phyloP scores from a whole-genome alignment of 306 rosid species.

The Quercus agrifolia region DNA sequence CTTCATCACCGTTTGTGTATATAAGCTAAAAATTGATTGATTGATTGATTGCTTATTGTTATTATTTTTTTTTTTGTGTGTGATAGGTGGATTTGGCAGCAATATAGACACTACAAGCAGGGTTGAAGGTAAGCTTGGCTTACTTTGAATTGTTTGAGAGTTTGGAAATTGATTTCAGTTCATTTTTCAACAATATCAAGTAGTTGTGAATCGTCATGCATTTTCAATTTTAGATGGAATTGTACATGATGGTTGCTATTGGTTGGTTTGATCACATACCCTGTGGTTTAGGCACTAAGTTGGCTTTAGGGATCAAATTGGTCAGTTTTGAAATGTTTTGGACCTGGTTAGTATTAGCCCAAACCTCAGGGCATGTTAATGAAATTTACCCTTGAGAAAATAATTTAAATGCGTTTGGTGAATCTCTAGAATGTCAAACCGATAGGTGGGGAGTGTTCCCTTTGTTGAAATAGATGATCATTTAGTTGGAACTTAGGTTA shows the following conservation, averaged over 20 bases:
- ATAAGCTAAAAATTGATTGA: too few species aligned
- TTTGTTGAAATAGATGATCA: not conserved
- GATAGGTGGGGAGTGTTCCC: not conserved
- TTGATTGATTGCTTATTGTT: too few species aligned
- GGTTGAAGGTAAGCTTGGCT: conserved; percentile 50
- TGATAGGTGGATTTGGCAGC: conserved; percentile 50
- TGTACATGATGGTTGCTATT: not conserved
- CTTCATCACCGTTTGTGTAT: too few species aligned
- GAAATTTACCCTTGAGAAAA: too few species aligned
- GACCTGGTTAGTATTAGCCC: too few species aligned
- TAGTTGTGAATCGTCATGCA: not conserved
- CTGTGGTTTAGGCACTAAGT: too few species aligned
- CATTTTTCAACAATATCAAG: not conserved
- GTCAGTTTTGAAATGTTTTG: too few species aligned
- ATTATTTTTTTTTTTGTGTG: conserved; percentile 4
- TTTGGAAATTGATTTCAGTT: not conserved
- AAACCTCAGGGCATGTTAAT: too few species aligned
- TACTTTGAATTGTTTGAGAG: not conserved
- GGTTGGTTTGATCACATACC: not conserved
- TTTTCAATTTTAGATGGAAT: not conserved
- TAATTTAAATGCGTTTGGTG: conserved; percentile 1
- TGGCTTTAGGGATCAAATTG: too few species aligned
- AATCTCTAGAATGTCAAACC: not conserved
- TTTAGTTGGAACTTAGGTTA: not conserved
- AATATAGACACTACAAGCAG: conserved; percentile 37